phyloP scores from a whole-genome alignment of 352 stramenopile species.

The Phytophthora chlamydospora region DNA sequence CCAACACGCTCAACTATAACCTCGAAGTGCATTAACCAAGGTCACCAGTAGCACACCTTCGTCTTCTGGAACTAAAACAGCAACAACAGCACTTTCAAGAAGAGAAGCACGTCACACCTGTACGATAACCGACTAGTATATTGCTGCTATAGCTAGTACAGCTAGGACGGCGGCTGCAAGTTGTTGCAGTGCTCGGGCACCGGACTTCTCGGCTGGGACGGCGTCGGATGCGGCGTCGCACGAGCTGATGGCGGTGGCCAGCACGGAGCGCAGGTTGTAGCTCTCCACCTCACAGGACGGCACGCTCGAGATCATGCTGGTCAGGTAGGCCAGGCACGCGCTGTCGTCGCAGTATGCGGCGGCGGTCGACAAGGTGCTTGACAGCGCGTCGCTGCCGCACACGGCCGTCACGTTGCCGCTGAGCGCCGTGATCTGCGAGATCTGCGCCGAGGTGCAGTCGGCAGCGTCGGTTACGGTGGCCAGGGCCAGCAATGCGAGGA shows the following conservation, averaged over 20 bases:
- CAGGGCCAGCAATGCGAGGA: conserved; percentile 5
- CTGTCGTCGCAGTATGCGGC: conserved; percentile 27
- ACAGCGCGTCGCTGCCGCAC: conserved; percentile 36
- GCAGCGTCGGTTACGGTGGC: conserved; percentile 7
- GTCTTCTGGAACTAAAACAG: no score
- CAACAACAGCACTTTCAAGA: no score
- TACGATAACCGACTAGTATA: neutral
- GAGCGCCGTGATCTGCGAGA: conserved; percentile 28
- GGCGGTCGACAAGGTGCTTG: conserved; percentile 6
- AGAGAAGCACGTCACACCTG: no score
- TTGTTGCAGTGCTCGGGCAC: neutral
- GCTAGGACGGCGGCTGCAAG: conserved; percentile 4
- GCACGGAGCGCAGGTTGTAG: conserved; percentile 42
- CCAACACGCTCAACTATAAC: no score
- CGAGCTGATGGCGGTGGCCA: conserved; percentile 28
- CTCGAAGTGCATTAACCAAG: no score
- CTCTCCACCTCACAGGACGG: conserved; percentile 37
- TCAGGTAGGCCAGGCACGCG: conserved; percentile 31
- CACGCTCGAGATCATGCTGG: conserved; percentile 24
- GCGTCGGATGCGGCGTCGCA: conserved; percentile 38
- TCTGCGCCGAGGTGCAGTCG: conserved; percentile 33
- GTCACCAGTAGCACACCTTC: no score
- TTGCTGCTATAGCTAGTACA: conserved; percentile 1
- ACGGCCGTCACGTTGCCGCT: conserved; percentile 33
- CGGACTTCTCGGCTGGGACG: conserved; percentile 31